Percentiles rank a stretch among this genome's conserved stretches.
Evolutionary conservation across 164 flowering plant species (phyloP).

Genomic region (Kingdonia uniflora): DNA sequence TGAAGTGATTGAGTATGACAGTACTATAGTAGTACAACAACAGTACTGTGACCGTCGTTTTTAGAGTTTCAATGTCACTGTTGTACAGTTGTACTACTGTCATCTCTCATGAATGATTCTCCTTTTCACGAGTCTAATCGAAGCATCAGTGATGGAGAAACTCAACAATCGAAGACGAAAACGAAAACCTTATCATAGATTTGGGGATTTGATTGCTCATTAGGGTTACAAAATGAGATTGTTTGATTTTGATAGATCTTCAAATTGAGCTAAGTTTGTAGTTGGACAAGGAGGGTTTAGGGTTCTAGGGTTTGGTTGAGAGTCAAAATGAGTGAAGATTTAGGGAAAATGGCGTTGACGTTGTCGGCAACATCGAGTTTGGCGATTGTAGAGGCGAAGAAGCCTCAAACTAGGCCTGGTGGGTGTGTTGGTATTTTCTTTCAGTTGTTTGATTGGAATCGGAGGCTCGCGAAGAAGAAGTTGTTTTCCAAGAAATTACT

Average conservation of each 20-base stretch:
- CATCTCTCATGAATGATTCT: too few relatives aligned
- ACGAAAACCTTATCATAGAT: too few relatives aligned
- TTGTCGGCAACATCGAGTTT: conserved; percentile 38
- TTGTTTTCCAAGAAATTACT: conserved; percentile 67
- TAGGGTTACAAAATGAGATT: too few relatives aligned
- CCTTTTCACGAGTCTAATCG: too few relatives aligned
- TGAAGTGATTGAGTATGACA: not conserved
- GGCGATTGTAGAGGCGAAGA: conserved; percentile 53
- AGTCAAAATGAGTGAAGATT: conserved; percentile 24
- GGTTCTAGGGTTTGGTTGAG: not conserved
- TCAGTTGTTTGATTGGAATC: conserved; percentile 87
- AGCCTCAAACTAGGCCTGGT: conserved; percentile 41
- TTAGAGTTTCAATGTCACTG: not conserved
- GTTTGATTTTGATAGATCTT: too few relatives aligned
- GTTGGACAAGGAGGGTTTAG: not conserved
- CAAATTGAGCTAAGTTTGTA: not conserved
- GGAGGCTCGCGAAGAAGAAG: conserved; percentile 77
- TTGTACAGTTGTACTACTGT: too few relatives aligned
- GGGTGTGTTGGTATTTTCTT: conserved; percentile 92
- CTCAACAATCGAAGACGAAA: too few relatives aligned
- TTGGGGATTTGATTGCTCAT: too few relatives aligned
- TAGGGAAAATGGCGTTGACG: conserved; percentile 23
- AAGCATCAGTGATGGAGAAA: too few relatives aligned
- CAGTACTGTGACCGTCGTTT: not conserved
- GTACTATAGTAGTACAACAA: not conserved